Conservation (phyloP, 2,329 filamentous ascomycete species). For the Fusarium bactridioides region DNA sequence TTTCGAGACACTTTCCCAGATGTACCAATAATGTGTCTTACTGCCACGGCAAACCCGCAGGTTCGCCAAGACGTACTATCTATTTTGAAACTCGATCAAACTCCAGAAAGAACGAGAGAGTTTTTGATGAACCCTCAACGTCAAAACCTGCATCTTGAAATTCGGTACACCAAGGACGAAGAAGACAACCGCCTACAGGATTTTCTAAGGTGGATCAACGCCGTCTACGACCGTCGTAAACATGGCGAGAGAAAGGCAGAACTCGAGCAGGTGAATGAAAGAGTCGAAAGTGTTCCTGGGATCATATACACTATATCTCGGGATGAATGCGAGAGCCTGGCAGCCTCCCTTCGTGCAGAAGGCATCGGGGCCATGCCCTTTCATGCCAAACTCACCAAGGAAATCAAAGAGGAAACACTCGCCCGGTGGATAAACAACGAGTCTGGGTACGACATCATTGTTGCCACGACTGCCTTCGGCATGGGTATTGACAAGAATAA, state of each 20-base stretch:
- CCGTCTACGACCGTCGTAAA: slow-evolving; percentile 75
- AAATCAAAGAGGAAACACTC: slow-evolving; percentile 75
- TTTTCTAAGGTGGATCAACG: slow-evolving; percentile 78
- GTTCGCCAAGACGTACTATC: slow-evolving; percentile 85
- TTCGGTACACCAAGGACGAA: slow-evolving; percentile 82
- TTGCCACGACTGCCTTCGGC: slow-evolving; percentile 94
- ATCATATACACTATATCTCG: slow-evolving; percentile 83
- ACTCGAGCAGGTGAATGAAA: slow-evolving; percentile 61
- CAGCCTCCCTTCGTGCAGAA: slow-evolving; percentile 69
- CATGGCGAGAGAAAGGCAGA: slow-evolving; percentile 66
- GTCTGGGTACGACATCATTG: slow-evolving; percentile 86
- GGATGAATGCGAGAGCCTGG: slow-evolving; percentile 76
- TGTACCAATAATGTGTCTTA: slow-evolving; percentile 91
- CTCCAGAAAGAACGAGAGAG: slow-evolving; percentile 66
- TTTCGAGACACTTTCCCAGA: slow-evolving; percentile 83
- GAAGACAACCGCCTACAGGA: slow-evolving; percentile 75
- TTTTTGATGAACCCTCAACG: slow-evolving; percentile 87
- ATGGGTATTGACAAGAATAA: slow-evolving; percentile 98
- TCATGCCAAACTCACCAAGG: slow-evolving; percentile 72
- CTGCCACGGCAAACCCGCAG: slow-evolving; percentile 84
- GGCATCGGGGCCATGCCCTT: slow-evolving; percentile 79
- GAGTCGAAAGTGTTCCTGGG: slow-evolving; percentile 72
- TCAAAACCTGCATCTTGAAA: slow-evolving; percentile 88
- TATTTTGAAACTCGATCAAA: slow-evolving; percentile 72
- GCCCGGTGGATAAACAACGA: slow-evolving; percentile 76